Evolutionary conservation across 257 asterid species (phyloP), one percentile per base, ranked within the genome.

Genomic region (Schizonepeta tenuifolia): DNA sequence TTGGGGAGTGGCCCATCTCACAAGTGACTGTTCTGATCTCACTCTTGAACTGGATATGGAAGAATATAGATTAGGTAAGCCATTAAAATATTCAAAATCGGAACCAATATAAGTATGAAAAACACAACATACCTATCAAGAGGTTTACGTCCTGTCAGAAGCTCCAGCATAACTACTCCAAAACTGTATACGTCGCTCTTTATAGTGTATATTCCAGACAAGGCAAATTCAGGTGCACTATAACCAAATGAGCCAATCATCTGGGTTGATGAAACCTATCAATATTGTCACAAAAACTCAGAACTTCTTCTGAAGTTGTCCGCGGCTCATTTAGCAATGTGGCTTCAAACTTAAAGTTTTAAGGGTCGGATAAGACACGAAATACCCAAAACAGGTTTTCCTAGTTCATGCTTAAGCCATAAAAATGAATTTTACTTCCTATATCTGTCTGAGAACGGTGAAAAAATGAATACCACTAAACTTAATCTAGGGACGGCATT

Each of bases 1-100:
- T 71, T 95, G 99, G 67, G 99, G 97, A 69, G 96, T 88, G 51
- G 98, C 96, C 99, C 99, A 95, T 80, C 98, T 85, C 61, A 95
- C 99, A 28, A 95, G 96, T 7, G 99, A 95, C 74, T 92, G 99
- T 72, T 95, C 99, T 21, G 92, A 83, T 84, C 99, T 87, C 76
- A 47, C 81, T 74, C 98, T 80, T 78, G 98, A 92, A 77, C 99
- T 95, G 82, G 75, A 78, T 46, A 31, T 31, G 63, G 15, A 71
- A 75, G 31, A 28, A 18, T 33, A 20, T 8, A n/a, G 55, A 18
- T 51, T 17, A 11, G 22, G 15, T 26, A 64, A 22, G 31, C 21
- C 40, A 20, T 38, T 33, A 26, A 63, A 40, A 9, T 67, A 38
- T 65, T 67, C 31, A n/a, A 75, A 40, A 67, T 26, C 66, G 17